Base-by-base conservation (phyloP, 1,284 basidiomycete species). In the Puccinia polysora region DNA sequence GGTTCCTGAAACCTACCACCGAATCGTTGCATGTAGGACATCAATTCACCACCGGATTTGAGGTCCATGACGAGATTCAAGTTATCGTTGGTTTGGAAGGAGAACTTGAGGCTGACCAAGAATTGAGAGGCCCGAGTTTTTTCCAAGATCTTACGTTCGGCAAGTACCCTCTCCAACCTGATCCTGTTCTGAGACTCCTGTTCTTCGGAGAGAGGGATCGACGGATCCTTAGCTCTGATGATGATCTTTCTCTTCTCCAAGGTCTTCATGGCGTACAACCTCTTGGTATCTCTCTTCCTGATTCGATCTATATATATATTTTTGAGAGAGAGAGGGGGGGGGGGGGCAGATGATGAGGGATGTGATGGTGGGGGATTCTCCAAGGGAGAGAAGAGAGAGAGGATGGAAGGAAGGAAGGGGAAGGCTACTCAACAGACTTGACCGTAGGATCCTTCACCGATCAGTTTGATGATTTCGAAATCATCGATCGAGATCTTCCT, bases 31-130 rank as follows among this genome's bases (percentile, higher is more conserved):
- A 80, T 71, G 47, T 80, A 78, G 58, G 75, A 76, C 67, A 80
- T 82, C 38, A 82, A 76, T 76, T 82, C 81, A 20, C 81, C 81
- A 25, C 81, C 81, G 12, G 77, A 77, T 75, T 82, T 82, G 77
- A 81, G 81, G 74, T 82, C 81, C 38, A 81, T 81, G 18, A 81
- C 78, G 73, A 82, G 79, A 76, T 81, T 81, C 47, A 81, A 75
- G 73, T 80, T 78, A 32, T 77, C 75, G 38, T 77, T 75, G 63
- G 77, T 77, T 75, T 80, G 80, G 74, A 81, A 81, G 14, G 77
- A 77, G 64, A 82, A 81, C 74, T 82, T 81, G 75, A 81, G 77
- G 0, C 80, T 80, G 28, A 82, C 81, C 25, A 82, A 76, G 74
- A 82, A 82, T 14, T 80, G 80, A 59, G 77, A 81, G 53, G 79